Percentiles rank a stretch among this genome's conserved stretches.
Evolutionary conservation across 208 protist species (phyloP).

Genomic region (Wallacemonas rigidus): DNA sequence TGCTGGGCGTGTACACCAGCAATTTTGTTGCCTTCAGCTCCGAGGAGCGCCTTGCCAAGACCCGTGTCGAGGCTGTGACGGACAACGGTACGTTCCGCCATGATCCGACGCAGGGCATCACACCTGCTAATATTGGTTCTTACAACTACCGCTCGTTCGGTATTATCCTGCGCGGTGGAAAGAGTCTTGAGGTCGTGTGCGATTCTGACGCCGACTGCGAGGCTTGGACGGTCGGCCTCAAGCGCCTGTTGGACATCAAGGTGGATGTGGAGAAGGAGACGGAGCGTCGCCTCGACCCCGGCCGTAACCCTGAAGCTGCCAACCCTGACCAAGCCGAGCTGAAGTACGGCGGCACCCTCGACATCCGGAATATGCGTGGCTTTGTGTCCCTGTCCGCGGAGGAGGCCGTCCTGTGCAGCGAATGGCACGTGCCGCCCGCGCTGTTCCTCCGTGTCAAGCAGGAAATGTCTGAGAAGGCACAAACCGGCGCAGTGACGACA

Average conservation of each 20-base stretch:
- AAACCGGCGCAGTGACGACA: conserved; percentile 67
- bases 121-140: conserved; percentile 69
- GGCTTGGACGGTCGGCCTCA: conserved; percentile 86
- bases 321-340: conserved; percentile 47
- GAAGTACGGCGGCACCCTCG: conserved; percentile 76
- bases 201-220: conserved; percentile 91
- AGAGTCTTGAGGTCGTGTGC: conserved; percentile 90
- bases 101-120: conserved; percentile 79
- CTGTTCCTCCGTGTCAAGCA: conserved; percentile 88
- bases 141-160: conserved; percentile 91
- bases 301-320: conserved; percentile 10
- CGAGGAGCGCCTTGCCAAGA: conserved; percentile 70
- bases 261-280: conserved; percentile 61
- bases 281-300: conserved; percentile 39
- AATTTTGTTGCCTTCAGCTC: conserved; percentile 78
- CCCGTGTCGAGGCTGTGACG: conserved; percentile 62
- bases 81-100: conserved; percentile 83
- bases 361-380: conserved; percentile 84
- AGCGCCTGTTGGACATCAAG: conserved; percentile 75
- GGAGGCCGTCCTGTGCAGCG: conserved; percentile 80
- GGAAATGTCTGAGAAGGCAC: conserved; percentile 77
- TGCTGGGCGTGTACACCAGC: conserved; percentile 83
- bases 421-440: conserved; percentile 84
- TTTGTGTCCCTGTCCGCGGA: conserved; percentile 75
- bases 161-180: conserved; percentile 76